Percentiles rank a stretch among this genome's conserved stretches.
Conservation (phyloP, 164 flowering plant species). For the Chimonanthus salicifolius region DNA sequence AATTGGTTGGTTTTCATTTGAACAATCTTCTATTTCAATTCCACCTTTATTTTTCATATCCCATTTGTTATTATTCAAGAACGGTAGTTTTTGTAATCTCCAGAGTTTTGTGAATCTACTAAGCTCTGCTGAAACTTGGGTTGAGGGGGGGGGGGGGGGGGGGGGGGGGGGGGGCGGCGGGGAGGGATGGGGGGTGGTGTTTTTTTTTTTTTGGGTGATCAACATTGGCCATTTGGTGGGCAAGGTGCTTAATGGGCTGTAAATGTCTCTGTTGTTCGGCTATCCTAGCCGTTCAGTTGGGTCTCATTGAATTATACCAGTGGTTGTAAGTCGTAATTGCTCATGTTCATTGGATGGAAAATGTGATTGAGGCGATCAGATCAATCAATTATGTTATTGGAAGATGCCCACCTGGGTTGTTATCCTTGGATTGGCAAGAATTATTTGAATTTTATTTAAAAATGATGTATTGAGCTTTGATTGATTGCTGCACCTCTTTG, state of each 20-base stretch:
- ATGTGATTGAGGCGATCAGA: background rate
- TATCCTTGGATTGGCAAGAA: too few species aligned
- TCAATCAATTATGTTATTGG: background rate
- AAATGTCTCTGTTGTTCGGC: background rate
- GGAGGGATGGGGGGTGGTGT: fast-evolving
- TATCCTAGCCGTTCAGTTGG: background rate
- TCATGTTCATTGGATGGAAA: background rate
- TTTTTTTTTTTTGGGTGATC: too few species aligned
- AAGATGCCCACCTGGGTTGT: background rate
- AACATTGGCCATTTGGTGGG: too few species aligned
- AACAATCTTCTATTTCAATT: background rate
- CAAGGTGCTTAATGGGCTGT: background rate
- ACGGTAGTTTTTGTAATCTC: too few species aligned
- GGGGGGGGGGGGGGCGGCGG: too few species aligned
- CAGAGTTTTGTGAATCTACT: too few species aligned
- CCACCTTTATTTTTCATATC: background rate
- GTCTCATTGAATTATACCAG: background rate
- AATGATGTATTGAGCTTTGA: background rate
- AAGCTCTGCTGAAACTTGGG: too few species aligned
- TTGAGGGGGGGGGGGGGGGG: too few species aligned
- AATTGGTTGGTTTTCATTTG: background rate
- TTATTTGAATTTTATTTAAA: too few species aligned
- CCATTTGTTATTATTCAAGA: too few species aligned
- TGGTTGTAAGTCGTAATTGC: background rate
- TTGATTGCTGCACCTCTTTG: background rate